Evolutionary conservation across 1,284 basidiomycete species (phyloP).

Genomic region (Malassezia sp.): DNA sequence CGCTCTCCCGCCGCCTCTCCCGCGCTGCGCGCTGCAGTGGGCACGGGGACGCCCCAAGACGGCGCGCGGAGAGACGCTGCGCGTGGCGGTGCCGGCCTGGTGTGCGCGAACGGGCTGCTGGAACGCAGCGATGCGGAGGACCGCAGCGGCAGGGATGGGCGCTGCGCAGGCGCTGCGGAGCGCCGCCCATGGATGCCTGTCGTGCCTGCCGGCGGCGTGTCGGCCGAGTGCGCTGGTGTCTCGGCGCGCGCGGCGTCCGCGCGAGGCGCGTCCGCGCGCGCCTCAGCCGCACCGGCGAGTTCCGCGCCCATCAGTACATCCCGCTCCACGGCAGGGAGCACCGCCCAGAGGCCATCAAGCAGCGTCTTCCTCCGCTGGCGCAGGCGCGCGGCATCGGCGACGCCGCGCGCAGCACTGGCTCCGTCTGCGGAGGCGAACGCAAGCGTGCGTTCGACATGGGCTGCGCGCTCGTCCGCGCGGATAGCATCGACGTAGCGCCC

Average conservation of each 20-base stretch:
- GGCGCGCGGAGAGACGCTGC: background rate
- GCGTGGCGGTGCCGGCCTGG: conserved; percentile 3
- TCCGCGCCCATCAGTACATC: conserved; percentile 1
- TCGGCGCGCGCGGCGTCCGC: background rate
- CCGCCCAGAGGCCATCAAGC: conserved; percentile 14
- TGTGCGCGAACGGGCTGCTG: conserved; percentile 12
- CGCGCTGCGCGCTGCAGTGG: no score
- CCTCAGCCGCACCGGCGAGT: background rate
- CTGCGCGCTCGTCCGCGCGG: conserved; percentile 23
- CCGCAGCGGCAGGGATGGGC: no score
- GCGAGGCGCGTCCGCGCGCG: background rate
- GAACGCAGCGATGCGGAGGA: no score
- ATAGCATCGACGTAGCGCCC: conserved; percentile 37
- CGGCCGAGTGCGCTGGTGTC: background rate
- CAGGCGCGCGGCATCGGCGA: background rate
- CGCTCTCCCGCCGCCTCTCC: no score
- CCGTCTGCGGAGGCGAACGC: background rate
- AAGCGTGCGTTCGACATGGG: conserved; percentile 3
- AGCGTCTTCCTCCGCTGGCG: conserved; percentile 10
- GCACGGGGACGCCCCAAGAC: no score
- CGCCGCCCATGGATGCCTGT: no score
- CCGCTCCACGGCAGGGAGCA: conserved; percentile 12
- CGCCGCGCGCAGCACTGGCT: no score
- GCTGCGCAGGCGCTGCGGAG: no score
- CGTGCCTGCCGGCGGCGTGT: background rate